These are phyloP conservation scores for Graphilbum ipis-grandicollis DNA, from an alignment of 2,329 filamentous ascomycete genomes.

Conservation along the genomic window DNA sequence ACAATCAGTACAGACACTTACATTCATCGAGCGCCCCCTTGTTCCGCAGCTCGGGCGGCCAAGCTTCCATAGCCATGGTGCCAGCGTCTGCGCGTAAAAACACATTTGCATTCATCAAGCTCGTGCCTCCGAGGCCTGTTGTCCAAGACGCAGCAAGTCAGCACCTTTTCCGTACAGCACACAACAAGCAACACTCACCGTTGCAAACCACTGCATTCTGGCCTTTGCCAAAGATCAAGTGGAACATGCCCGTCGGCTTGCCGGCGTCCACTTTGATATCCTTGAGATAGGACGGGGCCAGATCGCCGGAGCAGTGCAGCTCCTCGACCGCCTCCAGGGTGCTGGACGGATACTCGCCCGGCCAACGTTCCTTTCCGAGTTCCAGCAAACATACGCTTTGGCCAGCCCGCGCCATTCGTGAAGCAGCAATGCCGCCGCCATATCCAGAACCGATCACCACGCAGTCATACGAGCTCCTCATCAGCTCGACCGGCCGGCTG, in stretches of 20 bases:
- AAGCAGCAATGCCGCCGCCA: conserved; percentile 48
- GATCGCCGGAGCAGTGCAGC: conserved; percentile 37
- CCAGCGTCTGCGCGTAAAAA: conserved; percentile 41
- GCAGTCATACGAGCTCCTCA: conserved; percentile 42
- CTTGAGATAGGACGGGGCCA: conserved; percentile 23
- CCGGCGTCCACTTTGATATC: conserved; percentile 26
- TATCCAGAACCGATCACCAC: conserved; percentile 55
- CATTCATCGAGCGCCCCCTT: conserved; percentile 27
- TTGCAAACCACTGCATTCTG: conserved; percentile 45
- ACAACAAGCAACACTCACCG: conserved; percentile 13
- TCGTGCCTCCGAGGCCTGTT: conserved; percentile 46
- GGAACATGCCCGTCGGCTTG: conserved; percentile 43
- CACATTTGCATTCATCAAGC: conserved; percentile 50
- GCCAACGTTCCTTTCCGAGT: conserved; percentile 46
- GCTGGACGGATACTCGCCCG: conserved; percentile 42
- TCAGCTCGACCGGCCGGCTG: conserved; percentile 37
- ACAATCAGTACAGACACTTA: conserved; percentile 21
- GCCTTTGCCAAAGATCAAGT: conserved; percentile 43
- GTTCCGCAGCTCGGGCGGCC: conserved; percentile 39
- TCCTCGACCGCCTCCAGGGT: conserved; percentile 28
- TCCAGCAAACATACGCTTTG: conserved; percentile 48
- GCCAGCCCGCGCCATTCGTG: conserved; percentile 42
- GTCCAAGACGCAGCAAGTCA: background rate
- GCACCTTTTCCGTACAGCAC: background rate
- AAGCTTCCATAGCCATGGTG: conserved; percentile 33